Evolutionary conservation across 2,329 filamentous ascomycete species (phyloP).

Genomic region (Fusarium papillatum): DNA sequence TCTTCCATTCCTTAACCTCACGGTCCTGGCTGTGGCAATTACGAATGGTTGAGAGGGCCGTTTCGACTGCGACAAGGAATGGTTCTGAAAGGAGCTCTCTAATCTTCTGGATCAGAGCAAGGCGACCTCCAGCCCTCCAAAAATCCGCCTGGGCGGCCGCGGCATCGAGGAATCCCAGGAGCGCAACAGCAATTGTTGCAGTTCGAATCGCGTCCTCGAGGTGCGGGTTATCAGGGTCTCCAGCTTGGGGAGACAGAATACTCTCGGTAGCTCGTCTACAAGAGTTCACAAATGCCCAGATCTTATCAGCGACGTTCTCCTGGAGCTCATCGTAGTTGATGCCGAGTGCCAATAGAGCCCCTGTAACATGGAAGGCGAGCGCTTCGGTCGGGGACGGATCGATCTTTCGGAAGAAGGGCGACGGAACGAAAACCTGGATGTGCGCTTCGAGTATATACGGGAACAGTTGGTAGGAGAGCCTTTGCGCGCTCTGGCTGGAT

Average conservation of each 20-base stretch:
- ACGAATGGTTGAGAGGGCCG: slow-evolving; percentile 89
- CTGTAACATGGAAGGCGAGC: slow-evolving; percentile 82
- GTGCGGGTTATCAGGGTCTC: slow-evolving; percentile 69
- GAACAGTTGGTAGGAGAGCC: slow-evolving; percentile 82
- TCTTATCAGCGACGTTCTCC: slow-evolving; percentile 73
- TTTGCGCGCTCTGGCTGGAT: slow-evolving; percentile 79
- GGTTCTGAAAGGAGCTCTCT: slow-evolving; percentile 83
- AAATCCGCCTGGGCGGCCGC: slow-evolving; percentile 83
- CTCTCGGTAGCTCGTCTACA: slow-evolving; percentile 74
- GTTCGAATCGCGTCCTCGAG: slow-evolving; percentile 77
- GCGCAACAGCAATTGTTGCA: slow-evolving; percentile 83
- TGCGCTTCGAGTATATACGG: slow-evolving; percentile 91
- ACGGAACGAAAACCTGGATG: slow-evolving; percentile 81
- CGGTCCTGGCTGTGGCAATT: slow-evolving; percentile 79
- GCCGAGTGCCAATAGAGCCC: slow-evolving; percentile 86
- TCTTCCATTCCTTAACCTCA: slow-evolving; percentile 87
- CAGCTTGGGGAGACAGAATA: slow-evolving; percentile 65
- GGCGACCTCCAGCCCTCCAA: slow-evolving; percentile 82
- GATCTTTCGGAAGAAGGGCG: slow-evolving; percentile 85
- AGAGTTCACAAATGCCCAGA: slow-evolving; percentile 80
- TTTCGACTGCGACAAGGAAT: slow-evolving; percentile 89
- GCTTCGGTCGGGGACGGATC: slow-evolving; percentile 92
- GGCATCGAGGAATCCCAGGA: slow-evolving; percentile 92
- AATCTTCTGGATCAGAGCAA: slow-evolving; percentile 79
- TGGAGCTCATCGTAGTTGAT: slow-evolving; percentile 79